Evolutionary conservation across 192 early-diverging fungal genomes (phyloP), one percentile per base, ranked within the genome.

Genomic region (Rhizoclosmatium globosum): DNA sequence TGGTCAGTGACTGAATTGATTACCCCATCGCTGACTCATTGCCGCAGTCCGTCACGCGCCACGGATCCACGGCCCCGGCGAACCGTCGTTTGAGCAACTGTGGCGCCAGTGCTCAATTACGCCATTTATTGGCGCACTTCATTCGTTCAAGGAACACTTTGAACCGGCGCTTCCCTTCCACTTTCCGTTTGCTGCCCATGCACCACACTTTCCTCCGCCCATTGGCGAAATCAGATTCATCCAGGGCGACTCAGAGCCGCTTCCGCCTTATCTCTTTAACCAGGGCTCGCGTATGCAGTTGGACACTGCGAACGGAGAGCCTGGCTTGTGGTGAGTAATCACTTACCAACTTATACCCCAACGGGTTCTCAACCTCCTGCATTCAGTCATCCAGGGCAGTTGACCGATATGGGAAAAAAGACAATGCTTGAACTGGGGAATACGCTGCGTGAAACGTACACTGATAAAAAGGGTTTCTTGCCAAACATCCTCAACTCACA

Each of bases 321-420:
- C 9, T 53, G 17, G 17, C 17, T 53, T 53, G 17, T 53, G 50
- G 50, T 53, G 50, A 0, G 50, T 53, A 53, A 53, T 53, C 50
- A 53, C 31, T 53, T 53, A 53, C 17, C 50, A 53, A 53, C 50
- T 53, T 7, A 7, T 13, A 53, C 50, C 17, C 17, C 17, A 1
- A 53, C 9, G 0, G 50, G 6, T 53, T 53, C 50, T 53, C 60
- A 9, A 21, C 60, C 45, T 46, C 46, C 45, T 47, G 31, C 23
- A 44, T 43, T 11, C 2, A 66, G 74, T 39, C 38, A 48, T 21
- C 74, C 74, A 2, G 74, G 74, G 4, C 74, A 76, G 47, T 47
- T 76, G 9, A 76, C 47, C 3, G 74, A 76, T 47, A 50, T 31
- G 38, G 74, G 74, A 39, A 76, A 76, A 67, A 23, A 31, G 17